A percentile compares a stretch with the other conserved stretches of the same genome.
Evolutionary conservation across 176 grass and related monocot genomes (phyloP).

Genomic region (Musa troglodytarum): DNA sequence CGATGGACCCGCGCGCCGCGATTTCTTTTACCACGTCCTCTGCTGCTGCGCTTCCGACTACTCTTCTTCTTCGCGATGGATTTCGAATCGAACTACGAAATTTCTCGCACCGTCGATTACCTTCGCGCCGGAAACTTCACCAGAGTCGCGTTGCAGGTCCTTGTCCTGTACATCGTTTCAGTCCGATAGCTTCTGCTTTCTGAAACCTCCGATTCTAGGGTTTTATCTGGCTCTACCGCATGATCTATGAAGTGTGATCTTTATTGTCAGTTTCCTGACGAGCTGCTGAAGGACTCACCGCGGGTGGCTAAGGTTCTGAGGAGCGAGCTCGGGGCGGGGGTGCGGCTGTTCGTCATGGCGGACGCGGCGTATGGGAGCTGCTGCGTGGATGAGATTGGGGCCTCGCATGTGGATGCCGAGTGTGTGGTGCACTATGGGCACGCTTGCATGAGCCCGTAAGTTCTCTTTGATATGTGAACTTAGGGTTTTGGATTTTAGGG

Average conservation of each 20-base stretch:
- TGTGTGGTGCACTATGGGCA: constrained; percentile 91
- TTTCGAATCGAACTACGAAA: constrained; percentile 50
- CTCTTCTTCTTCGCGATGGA: constrained; percentile 34
- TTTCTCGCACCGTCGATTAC: constrained; percentile 44
- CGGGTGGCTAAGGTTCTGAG: constrained; percentile 12
- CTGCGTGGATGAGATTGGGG: constrained; percentile 88
- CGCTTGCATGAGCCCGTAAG: constrained; percentile 95
- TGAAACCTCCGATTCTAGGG: background rate
- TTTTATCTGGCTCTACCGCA: background rate
- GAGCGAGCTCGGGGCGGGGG: constrained; percentile 12
- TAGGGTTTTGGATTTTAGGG: background rate
- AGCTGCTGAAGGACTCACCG: constrained; percentile 60
- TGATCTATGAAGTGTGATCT: background rate
- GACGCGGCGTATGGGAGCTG: constrained; percentile 88
- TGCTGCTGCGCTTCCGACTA: too few relatives aligned
- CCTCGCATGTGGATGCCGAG: constrained; percentile 70
- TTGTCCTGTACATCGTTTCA: background rate
- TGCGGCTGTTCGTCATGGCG: constrained; percentile 73
- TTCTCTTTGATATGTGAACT: background rate
- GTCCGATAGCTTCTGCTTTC: background rate
- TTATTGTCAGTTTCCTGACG: constrained; percentile 61
- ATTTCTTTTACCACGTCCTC: too few relatives aligned
- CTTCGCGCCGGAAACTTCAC: constrained; percentile 46
- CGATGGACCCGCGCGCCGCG: too few relatives aligned
- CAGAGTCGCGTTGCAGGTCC: constrained; percentile 71